These are phyloP conservation scores for Rhodotorula kratochvilovae DNA, from an alignment of 768 basidiomycete species.

Conservation along the genomic window DNA sequence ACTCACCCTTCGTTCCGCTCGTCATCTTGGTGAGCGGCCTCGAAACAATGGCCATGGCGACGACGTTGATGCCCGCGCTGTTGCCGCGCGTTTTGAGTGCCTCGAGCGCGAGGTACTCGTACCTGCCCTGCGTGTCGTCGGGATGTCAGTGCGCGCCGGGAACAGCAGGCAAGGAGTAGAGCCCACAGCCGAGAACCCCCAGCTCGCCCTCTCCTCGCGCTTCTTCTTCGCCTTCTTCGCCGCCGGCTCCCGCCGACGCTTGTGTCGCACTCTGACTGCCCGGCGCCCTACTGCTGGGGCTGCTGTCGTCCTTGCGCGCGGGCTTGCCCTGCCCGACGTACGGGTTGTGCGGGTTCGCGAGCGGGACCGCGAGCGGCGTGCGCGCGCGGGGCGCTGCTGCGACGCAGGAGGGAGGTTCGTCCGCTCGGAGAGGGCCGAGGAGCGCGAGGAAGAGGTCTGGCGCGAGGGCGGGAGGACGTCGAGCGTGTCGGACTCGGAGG, in stretches of 20 bases:
- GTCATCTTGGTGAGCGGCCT: background rate
- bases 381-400: no score
- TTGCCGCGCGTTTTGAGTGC: background rate
- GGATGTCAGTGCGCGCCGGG: background rate
- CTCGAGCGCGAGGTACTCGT: background rate
- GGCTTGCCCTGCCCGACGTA: background rate
- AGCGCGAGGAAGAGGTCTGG: background rate
- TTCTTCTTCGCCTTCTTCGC: background rate
- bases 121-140: background rate
- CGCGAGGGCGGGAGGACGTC: background rate
- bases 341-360: background rate
- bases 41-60: conserved; percentile 5
- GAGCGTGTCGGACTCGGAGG: background rate
- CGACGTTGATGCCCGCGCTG: background rate
- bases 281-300: background rate
- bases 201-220: background rate
- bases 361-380: background rate
- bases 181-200: background rate
- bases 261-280: no score
- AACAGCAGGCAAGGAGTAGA: no score
- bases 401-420: background rate
- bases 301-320: background rate
- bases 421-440: background rate
- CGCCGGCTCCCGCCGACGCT: background rate
- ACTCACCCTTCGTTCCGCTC: background rate